A percentile compares a stretch with the other conserved stretches of the same genome.
Evolutionary conservation across 768 basidiomycete species (phyloP).

Genomic region (Candolleomyces efflorescens): DNA sequence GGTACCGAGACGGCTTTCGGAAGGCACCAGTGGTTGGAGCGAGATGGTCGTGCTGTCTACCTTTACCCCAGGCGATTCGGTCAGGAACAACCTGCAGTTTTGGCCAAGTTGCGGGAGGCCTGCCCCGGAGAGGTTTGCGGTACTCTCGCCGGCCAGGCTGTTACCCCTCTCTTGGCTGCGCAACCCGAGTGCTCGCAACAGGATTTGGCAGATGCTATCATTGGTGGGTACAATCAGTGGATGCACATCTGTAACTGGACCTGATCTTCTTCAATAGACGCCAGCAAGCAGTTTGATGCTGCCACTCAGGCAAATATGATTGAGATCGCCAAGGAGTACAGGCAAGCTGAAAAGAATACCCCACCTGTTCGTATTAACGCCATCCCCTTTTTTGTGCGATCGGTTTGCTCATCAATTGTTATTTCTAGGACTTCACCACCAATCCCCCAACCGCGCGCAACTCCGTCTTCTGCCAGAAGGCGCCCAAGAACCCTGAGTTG

Average conservation of each 20-base stretch:
- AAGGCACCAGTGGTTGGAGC: constrained; percentile 45
- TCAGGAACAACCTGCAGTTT: constrained; percentile 44
- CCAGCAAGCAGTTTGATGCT: constrained; percentile 47
- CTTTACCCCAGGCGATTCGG: constrained; percentile 52
- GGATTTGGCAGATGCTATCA: constrained; percentile 53
- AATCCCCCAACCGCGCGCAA: constrained; percentile 48
- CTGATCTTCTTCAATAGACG: constrained; percentile 29
- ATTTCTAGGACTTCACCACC: constrained; percentile 43
- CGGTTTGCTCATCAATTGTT: background rate
- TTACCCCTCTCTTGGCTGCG: constrained; percentile 48
- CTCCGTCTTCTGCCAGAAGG: constrained; percentile 55
- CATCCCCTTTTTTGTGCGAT: background rate
- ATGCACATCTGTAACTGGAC: background rate
- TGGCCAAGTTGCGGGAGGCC: constrained; percentile 40
- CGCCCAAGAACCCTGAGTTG: constrained; percentile 46
- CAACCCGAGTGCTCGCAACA: constrained; percentile 54
- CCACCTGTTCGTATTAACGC: constrained; percentile 36
- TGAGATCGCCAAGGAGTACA: constrained; percentile 46
- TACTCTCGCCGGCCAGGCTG: constrained; percentile 42
- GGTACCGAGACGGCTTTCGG: constrained; percentile 29
- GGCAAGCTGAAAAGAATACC: constrained; percentile 57
- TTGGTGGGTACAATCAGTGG: constrained; percentile 34
- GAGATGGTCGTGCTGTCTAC: constrained; percentile 39
- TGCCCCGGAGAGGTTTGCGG: constrained; percentile 49
- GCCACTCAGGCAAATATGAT: constrained; percentile 50